Evolutionary conservation across 169 alveolate genomes (phyloP).

Genomic region (Eimeria tenella): DNA sequence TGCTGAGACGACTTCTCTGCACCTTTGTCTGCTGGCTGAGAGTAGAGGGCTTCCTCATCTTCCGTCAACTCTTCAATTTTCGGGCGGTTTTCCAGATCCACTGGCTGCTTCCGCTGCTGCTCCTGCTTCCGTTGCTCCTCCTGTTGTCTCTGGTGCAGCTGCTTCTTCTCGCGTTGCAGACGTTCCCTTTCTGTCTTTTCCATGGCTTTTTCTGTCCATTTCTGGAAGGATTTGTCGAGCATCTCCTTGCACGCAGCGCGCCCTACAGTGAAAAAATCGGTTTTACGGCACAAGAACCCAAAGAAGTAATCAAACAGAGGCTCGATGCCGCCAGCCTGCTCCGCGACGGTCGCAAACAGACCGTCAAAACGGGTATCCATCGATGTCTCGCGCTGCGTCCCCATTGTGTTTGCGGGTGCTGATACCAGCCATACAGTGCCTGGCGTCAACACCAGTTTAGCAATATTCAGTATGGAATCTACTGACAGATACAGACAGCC

Average conservation of each 20-base stretch:
- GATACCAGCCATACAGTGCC: background rate
- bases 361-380: conserved; percentile 80
- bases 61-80: conserved; percentile 84
- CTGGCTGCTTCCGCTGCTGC: conserved; percentile 58
- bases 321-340: conserved; percentile 96
- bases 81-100: conserved; percentile 52
- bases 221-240: conserved; percentile 85
- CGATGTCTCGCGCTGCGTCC: conserved; percentile 64
- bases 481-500: too few species aligned
- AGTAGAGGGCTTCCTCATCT: conserved; percentile 74
- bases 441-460: background rate
- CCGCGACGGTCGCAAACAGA: conserved; percentile 81
- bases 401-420: conserved; percentile 8
- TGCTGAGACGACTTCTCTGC: background rate
- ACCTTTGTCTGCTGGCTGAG: conserved; percentile 5
- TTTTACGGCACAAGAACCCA: conserved; percentile 96
- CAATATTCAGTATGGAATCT: too few species aligned
- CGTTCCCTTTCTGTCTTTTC: conserved; percentile 84
- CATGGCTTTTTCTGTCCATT: conserved; percentile 67
- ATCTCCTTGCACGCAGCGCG: conserved; percentile 77
- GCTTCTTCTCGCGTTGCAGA: conserved; percentile 74
- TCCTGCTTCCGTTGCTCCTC: conserved; percentile 43
- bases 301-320: conserved; percentile 93
- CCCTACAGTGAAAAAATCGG: conserved; percentile 94
- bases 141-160: conserved; percentile 40